phyloP scores from a whole-genome alignment of 164 flowering plant species.

The Sedum album region DNA sequence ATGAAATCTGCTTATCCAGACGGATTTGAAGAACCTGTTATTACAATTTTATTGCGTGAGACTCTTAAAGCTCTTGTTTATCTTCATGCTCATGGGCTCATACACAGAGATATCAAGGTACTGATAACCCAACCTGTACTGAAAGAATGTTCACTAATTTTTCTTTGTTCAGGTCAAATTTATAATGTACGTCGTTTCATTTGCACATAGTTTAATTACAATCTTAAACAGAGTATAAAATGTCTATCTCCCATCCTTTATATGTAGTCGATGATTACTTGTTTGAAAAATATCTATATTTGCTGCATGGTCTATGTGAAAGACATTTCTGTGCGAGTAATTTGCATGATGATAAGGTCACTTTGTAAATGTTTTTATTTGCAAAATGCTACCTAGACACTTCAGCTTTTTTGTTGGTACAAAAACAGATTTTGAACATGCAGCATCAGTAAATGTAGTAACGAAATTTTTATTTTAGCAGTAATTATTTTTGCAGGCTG shows the following conservation, averaged over 20 bases:
- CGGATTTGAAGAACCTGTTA: conserved; percentile 88
- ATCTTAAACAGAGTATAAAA: neutral
- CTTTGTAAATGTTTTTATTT: neutral
- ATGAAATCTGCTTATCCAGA: conserved; percentile 77
- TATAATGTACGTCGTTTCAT: neutral
- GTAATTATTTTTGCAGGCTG: conserved; percentile 55
- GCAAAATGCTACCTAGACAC: neutral
- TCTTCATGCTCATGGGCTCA: conserved; percentile 90
- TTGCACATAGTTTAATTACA: neutral
- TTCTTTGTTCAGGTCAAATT: neutral
- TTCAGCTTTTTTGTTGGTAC: neutral
- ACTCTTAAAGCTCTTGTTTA: conserved; percentile 84
- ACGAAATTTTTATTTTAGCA: neutral
- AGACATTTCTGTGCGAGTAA: neutral
- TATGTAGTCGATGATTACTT: too few relatives aligned
- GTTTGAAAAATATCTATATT: neutral
- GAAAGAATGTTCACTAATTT: neutral
- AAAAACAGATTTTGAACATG: too few relatives aligned
- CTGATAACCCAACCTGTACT: neutral
- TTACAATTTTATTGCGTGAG: conserved; percentile 73
- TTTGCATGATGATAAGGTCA: neutral
- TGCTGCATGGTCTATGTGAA: neutral
- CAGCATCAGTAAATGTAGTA: too few relatives aligned
- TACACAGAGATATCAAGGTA: conserved; percentile 98
- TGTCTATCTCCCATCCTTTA: neutral